A percentile compares a stretch with the other conserved stretches of the same genome.
phyloP scores from a whole-genome alignment of 345 rosid species.

The Eutrema heterophyllum region DNA sequence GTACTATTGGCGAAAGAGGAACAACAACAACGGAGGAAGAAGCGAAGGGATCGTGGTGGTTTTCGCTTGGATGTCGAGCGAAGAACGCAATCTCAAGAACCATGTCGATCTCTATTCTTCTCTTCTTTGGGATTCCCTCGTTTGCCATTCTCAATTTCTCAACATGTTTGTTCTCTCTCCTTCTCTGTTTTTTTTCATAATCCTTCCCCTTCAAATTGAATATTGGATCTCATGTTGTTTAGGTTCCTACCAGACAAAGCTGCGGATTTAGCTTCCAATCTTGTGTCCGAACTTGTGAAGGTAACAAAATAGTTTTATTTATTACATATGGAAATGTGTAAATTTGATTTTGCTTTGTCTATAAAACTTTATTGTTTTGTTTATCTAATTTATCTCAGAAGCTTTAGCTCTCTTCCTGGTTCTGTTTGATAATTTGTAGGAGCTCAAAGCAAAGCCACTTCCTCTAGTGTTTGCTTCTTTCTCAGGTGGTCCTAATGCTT shows the following conservation, averaged over 20 bases:
- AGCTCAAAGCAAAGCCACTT: conserved; percentile 62
- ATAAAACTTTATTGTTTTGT: not conserved
- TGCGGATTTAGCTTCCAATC: conserved; percentile 49
- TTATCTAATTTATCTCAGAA: not conserved
- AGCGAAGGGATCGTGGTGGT: conserved; percentile 64
- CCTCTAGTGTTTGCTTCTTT: conserved; percentile 83
- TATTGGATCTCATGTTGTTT: conserved; percentile 8
- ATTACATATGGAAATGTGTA: not conserved
- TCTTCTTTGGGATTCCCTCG: conserved; percentile 65
- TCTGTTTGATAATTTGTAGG: conserved; percentile 36
- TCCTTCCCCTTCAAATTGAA: not conserved
- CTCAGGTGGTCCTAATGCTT: conserved; percentile 90
- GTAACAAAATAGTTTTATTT: conserved; percentile 28
- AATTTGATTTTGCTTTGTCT: not conserved
- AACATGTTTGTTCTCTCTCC: conserved; percentile 46
- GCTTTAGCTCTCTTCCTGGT: not conserved
- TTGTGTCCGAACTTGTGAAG: conserved; percentile 63
- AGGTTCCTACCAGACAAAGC: conserved; percentile 93
- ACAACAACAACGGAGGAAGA: conserved; percentile 32
- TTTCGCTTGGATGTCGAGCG: conserved; percentile 88
- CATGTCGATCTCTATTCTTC: conserved; percentile 66
- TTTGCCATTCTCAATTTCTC: conserved; percentile 84
- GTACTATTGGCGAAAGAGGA: conserved; percentile 64
- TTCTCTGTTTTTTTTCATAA: not conserved
- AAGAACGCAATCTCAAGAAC: conserved; percentile 62